These are phyloP conservation scores for Solanum lignicaule DNA, from an alignment of 257 asterid genomes.

Conservation along the genomic window DNA sequence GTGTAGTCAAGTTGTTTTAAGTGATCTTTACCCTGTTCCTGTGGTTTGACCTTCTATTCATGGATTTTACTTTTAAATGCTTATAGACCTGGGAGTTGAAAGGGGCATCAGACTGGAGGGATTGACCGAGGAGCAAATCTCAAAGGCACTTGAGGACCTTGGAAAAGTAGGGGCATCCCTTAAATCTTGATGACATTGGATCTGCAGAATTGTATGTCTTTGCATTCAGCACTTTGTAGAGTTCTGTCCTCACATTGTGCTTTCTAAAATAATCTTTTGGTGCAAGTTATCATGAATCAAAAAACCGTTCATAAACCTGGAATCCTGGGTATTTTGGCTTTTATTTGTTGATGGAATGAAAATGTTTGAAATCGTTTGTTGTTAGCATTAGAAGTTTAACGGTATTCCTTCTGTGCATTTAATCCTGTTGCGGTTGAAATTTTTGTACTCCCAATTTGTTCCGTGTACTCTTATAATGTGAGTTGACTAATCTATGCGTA, in stretches of 20 bases:
- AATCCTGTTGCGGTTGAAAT: background rate
- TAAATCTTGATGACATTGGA: conserved; percentile 16
- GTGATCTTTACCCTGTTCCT: background rate
- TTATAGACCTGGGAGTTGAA: conserved; percentile 66
- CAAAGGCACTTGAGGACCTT: conserved; percentile 76
- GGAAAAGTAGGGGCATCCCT: conserved; percentile 50
- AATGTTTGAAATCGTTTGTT: background rate
- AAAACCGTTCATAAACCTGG: background rate
- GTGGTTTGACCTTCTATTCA: background rate
- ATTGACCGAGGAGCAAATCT: conserved; percentile 58
- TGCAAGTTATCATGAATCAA: background rate
- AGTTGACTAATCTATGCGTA: background rate
- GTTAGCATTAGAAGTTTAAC: background rate
- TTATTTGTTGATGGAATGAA: background rate
- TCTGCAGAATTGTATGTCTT: background rate
- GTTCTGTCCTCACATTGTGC: background rate
- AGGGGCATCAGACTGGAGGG: conserved; percentile 69
- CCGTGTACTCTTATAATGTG: background rate
- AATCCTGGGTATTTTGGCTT: background rate
- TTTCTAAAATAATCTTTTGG: background rate
- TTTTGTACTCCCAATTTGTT: background rate
- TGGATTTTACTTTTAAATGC: background rate
- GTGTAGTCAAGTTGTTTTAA: background rate
- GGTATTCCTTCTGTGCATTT: background rate
- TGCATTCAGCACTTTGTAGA: conserved; percentile 2